Conservation (phyloP, 1,139 yeast species). For the Lodderomyces margitis region DNA sequence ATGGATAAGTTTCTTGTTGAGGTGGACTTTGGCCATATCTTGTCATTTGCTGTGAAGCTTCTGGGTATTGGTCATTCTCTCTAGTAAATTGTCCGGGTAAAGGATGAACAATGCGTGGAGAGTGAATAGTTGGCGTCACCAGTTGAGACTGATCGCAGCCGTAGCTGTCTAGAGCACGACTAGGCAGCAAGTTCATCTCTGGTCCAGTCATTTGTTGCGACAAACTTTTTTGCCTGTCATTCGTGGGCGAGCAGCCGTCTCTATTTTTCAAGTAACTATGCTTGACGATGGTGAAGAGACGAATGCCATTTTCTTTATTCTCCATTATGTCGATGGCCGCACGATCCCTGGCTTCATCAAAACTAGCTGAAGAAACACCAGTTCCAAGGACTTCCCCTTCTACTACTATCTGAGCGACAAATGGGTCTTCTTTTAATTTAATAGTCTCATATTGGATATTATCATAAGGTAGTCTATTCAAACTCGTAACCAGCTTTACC, state of each 20-base stretch:
- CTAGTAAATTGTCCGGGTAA: not conserved
- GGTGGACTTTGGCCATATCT: constrained; percentile 2
- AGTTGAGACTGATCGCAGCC: not conserved
- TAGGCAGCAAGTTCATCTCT: not conserved
- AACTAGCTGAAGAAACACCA: constrained; percentile 31
- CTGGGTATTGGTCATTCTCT: not conserved
- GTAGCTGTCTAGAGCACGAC: not conserved
- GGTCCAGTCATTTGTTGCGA: not conserved
- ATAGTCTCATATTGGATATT: constrained; percentile 22
- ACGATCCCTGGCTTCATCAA: constrained; percentile 30
- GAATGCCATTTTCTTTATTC: constrained; percentile 10
- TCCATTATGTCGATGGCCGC: constrained; percentile 28
- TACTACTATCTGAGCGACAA: constrained; percentile 28
- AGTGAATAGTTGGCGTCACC: not conserved
- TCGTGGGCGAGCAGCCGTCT: not conserved
- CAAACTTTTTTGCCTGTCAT: too few species aligned
- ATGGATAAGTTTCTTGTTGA: not conserved
- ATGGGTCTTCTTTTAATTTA: constrained; percentile 30
- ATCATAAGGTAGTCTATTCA: constrained; percentile 18
- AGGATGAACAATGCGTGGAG: not conserved
- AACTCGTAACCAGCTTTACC: constrained; percentile 24
- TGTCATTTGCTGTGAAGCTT: not conserved
- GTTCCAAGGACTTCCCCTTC: constrained; percentile 23
- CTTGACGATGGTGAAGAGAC: constrained; percentile 2
- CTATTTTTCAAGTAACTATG: not conserved